phyloP scores from a whole-genome alignment of 257 asterid genomes.

The Oldenlandia corymbosa region DNA sequence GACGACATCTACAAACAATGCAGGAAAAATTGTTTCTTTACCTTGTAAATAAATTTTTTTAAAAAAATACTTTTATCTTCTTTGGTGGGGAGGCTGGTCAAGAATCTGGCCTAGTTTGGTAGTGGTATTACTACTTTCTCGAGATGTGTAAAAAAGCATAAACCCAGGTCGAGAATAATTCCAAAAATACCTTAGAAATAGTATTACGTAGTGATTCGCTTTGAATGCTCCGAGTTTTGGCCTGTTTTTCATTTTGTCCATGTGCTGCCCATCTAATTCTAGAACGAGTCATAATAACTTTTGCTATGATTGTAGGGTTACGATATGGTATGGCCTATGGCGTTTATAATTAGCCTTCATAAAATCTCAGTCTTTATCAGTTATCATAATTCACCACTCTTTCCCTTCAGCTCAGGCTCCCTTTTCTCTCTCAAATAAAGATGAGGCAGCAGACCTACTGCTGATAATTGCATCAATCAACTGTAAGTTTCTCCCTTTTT shows the following conservation, averaged over 20 bases:
- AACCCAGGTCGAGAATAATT: constrained; percentile 7
- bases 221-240: constrained; percentile 20
- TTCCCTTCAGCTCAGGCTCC: too few species aligned
- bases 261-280: not conserved
- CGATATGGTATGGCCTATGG: too few species aligned
- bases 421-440: not conserved
- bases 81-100: not conserved
- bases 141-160: constrained; percentile 6
- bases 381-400: constrained; percentile 8
- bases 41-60: too few species aligned
- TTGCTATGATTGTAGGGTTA: not conserved
- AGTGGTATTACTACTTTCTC: constrained; percentile 2
- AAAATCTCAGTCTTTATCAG: constrained; percentile 1
- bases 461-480: not conserved
- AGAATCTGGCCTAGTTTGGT: constrained; percentile 2
- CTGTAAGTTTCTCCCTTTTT: constrained; percentile 3
- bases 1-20: not conserved
- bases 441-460: not conserved
- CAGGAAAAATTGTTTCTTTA: not conserved
- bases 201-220: not conserved
- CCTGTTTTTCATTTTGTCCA: constrained; percentile 6
- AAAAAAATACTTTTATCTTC: too few species aligned
- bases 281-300: too few species aligned
- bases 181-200: not conserved
- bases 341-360: too few species aligned